These are phyloP conservation scores for Heritiera littoralis DNA, from an alignment of 345 rosid genomes.

Conservation along the genomic window DNA sequence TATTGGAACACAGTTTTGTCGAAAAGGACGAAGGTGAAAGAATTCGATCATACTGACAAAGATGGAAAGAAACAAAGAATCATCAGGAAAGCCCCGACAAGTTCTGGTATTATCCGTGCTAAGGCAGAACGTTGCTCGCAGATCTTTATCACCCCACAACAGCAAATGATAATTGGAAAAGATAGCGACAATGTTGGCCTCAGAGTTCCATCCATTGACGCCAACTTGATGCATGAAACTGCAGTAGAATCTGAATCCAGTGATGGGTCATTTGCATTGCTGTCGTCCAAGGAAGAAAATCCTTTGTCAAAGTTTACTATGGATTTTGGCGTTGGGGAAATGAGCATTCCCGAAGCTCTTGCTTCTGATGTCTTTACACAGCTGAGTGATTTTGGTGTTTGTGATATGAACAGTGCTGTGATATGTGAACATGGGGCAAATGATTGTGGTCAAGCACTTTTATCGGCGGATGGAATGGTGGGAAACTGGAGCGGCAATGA, in stretches of 20 bases:
- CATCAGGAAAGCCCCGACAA: background rate
- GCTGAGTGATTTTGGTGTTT: background rate
- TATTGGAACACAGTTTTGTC: background rate
- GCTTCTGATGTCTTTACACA: background rate
- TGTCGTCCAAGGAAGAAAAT: background rate
- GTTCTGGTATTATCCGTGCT: background rate
- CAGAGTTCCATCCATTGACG: background rate
- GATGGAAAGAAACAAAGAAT: background rate
- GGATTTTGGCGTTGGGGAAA: background rate
- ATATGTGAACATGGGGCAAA: background rate
- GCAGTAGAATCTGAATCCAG: slow-evolving; percentile 5
- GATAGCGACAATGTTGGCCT: background rate
- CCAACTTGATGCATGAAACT: background rate
- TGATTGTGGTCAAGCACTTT: background rate
- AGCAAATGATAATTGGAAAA: background rate
- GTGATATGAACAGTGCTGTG: background rate
- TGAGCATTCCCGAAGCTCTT: slow-evolving; percentile 12
- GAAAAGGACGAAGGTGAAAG: background rate
- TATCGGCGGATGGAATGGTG: background rate
- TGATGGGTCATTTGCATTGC: slow-evolving; percentile 8
- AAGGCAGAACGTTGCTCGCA: background rate
- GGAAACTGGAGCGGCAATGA: background rate
- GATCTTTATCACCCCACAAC: background rate
- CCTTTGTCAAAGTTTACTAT: background rate
- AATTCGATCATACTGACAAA: background rate